phyloP scores from a whole-genome alignment of 2,329 filamentous ascomycete genomes.

The Hypoxylon sp. region DNA sequence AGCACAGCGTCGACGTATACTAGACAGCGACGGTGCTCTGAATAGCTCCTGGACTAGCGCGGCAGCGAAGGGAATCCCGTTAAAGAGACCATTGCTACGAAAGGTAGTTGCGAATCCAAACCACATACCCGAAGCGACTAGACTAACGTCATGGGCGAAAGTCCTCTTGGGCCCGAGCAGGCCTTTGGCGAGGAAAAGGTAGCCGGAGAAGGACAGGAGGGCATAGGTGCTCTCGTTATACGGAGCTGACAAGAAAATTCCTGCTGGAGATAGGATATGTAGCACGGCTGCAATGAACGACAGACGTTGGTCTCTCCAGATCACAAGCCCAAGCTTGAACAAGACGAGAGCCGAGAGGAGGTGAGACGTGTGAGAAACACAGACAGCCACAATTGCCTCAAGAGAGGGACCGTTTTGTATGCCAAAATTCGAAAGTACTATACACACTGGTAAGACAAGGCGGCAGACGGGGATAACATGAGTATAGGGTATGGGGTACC shows the following conservation, averaged over 20 bases:
- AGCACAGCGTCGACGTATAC: constrained; percentile 61
- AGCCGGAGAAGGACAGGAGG: constrained; percentile 76
- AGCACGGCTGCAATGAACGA: constrained; percentile 75
- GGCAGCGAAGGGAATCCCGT: constrained; percentile 76
- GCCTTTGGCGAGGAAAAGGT: constrained; percentile 70
- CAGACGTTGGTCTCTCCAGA: constrained; percentile 62
- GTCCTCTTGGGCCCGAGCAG: constrained; percentile 44
- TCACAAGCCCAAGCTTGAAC: constrained; percentile 67
- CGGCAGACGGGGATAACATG: neutral
- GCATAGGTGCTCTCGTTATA: constrained; percentile 85
- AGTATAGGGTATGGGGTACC: constrained; percentile 39
- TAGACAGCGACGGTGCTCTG: constrained; percentile 46
- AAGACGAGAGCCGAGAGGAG: constrained; percentile 77
- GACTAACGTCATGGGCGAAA: constrained; percentile 54
- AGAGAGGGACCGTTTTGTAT: constrained; percentile 36
- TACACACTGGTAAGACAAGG: constrained; percentile 8
- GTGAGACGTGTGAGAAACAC: constrained; percentile 77
- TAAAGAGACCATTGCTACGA: constrained; percentile 86
- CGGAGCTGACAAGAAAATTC: constrained; percentile 86
- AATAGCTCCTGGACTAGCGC: constrained; percentile 52
- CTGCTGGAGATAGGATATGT: constrained; percentile 86
- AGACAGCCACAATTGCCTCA: constrained; percentile 65
- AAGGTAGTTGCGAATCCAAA: constrained; percentile 79
- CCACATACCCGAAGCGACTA: constrained; percentile 68
- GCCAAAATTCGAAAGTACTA: constrained; percentile 41